Conservation (phyloP, 208 protist genomes). For the Angomonas ambiguus region DNA sequence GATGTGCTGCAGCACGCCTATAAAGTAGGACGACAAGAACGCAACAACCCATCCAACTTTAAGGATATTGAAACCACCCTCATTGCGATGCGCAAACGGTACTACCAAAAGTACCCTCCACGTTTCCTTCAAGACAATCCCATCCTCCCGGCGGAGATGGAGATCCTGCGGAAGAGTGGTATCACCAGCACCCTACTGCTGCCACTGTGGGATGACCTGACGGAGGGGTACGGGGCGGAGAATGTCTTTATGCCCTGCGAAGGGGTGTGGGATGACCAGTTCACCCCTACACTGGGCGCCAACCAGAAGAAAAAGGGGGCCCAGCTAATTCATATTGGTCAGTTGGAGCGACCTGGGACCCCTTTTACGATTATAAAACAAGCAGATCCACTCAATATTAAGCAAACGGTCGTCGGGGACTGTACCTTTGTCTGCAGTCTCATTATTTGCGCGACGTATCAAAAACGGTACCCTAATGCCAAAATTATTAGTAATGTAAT, state of each 20-base stretch:
- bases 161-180: constrained; percentile 66
- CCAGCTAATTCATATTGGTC: constrained; percentile 33
- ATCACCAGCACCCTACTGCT: constrained; percentile 60
- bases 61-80: constrained; percentile 57
- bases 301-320: constrained; percentile 21
- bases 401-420: constrained; percentile 83
- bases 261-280: constrained; percentile 44
- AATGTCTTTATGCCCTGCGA: constrained; percentile 76
- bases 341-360: constrained; percentile 21
- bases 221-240: constrained; percentile 74
- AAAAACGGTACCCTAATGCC: constrained; percentile 74
- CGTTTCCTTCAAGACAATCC: constrained; percentile 86
- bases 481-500: constrained; percentile 87
- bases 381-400: constrained; percentile 75
- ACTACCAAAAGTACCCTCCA: constrained; percentile 35
- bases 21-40: constrained; percentile 35
- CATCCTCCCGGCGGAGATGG: constrained; percentile 66
- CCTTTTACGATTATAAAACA: constrained; percentile 49
- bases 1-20: constrained; percentile 82
- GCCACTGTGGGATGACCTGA: constrained; percentile 85
- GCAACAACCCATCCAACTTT: constrained; percentile 69
- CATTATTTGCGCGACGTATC: constrained; percentile 72
- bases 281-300: constrained; percentile 32
- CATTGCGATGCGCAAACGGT: constrained; percentile 36
- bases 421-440: constrained; percentile 80